Base-by-base conservation (phyloP, 1,284 basidiomycete species). In the Ganoderma lingzhi region DNA sequence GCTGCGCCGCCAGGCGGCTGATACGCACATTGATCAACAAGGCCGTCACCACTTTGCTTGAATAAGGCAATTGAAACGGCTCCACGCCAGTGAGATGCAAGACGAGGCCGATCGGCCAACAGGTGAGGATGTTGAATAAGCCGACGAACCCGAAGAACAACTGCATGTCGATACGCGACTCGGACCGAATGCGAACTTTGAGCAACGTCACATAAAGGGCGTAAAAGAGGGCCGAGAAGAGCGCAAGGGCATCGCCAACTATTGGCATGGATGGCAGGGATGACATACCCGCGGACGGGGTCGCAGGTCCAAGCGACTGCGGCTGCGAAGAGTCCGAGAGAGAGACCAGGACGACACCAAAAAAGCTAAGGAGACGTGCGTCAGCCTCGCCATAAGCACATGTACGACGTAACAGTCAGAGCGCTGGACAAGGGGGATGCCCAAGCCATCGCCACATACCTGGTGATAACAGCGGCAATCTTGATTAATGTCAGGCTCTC, bases 101-200 rank as follows among this genome's bases (percentile, higher is more conserved):
- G 28, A 97, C 66, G 19, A 96, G 76, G 3, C 93, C 95, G 19
- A 97, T 82, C 0, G 97, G 95, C 90, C 96, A 95, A 64, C 92
- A 90, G 19, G 84, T 82, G 10, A 95, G 73, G 75, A 97, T 90
- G 80, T 96, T 99, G 84, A 96, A 96, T 14, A 96, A 83, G 9
- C 96, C 96, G 37, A 98, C 96, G 76, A 96, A 97, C 14, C 96
- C 96, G 75, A 97, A 96, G 83, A 97, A 96, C 17, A 97, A 84
- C 75, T 95, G 94, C 94, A 97, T 96, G 79, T 97, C 91, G 73
- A 96, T 90, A 56, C 96, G 88, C 6, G 93, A 93, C 79, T 98
- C 96, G 66, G 89, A 87, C 53, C 88, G 89, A 56, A 98, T 93
- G 70, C 89, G 88, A 67, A 92, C 94, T 83, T 99, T 99, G 78